A percentile compares a stretch with the other conserved stretches of the same genome.
phyloP scores from a whole-genome alignment of 2,329 filamentous ascomycete species.

The Xylaria digitata region DNA sequence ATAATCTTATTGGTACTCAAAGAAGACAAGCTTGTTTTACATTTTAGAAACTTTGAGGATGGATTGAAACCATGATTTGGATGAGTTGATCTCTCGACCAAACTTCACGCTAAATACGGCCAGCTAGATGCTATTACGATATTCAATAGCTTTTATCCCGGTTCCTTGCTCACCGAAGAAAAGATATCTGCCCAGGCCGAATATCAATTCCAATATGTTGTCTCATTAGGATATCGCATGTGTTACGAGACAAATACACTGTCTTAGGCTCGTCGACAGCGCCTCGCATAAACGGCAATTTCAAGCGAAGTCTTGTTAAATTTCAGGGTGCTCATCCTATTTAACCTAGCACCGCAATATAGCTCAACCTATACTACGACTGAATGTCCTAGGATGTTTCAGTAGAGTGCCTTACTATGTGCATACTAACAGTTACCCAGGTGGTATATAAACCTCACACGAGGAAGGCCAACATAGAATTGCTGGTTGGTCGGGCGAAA shows the following conservation, averaged over 20 bases:
- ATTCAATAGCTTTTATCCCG: not conserved
- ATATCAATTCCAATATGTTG: not conserved
- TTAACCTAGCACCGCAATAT: not conserved
- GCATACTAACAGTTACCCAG: not conserved
- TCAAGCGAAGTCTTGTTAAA: conserved; percentile 2
- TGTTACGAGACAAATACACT: not conserved
- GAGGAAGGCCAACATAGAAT: conserved; percentile 20
- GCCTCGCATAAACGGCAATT: conserved; percentile 14
- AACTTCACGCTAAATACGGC: not conserved
- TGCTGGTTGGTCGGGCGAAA: conserved; percentile 18
- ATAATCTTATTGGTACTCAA: not conserved
- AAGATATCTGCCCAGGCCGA: not conserved
- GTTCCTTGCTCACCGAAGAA: not conserved
- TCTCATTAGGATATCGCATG: not conserved
- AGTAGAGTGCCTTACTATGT: not conserved
- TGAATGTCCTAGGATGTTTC: not conserved
- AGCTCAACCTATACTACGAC: not conserved
- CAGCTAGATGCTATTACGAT: not conserved
- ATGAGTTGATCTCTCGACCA: not conserved
- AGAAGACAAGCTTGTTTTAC: not conserved
- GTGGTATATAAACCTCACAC: conserved; percentile 9
- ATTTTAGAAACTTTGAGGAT: not conserved
- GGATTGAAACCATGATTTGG: not conserved
- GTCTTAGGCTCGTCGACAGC: not conserved
- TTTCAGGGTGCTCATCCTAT: not conserved